Base-by-base conservation (phyloP, 805 yeast genomes). In the Hanseniaspora mollemarum region DNA sequence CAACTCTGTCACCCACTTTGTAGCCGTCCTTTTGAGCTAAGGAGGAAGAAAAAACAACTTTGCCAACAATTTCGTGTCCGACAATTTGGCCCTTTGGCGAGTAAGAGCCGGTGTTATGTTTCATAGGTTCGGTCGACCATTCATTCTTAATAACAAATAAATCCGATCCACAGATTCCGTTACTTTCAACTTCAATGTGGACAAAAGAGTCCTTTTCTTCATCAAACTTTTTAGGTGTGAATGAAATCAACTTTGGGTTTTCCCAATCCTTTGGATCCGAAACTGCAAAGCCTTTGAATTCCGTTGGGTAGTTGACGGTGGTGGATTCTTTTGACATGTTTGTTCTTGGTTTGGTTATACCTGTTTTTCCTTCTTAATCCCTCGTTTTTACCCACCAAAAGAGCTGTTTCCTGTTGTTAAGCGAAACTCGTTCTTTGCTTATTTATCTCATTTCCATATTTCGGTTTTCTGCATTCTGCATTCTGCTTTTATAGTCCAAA, bases 141-240 rank as follows among this genome's bases (percentile, higher is more conserved):
- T 67, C 69, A 55, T 76, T 80, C 33, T 53, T 53, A 37, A 55
- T 49, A 29, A 50, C 61, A 71, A 75, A 67, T 66, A 75, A 60
- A 58, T 79, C 84, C 38, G 77, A 71, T 18, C 82, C 84, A 66
- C 85, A 79, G 12, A 79, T 65, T 57, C 81, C 81, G 62, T 80
- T 75, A 54, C 75, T 72, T 58, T 74, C 77, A 51, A 73, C 71
- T 60, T 76, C 76, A 45, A 77, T 69, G 54, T 75, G 79, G 39
- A 77, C 70, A 28, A 26, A 45, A 6, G 49, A 36, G 26, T 45
- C 49, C 55, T 76, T 80, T 31, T 43, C 51, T 22, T 58, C 63
- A 29, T 62, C 71, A 42, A 73, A 66, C 18, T 59, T 55, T 62
- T 76, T 76, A 56, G 76, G 78, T 56, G 67, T 62, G 60, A 62